Evolutionary conservation across 495 filamentous ascomycete genomes (phyloP).

Genomic region (Talaromyces adpressus): DNA sequence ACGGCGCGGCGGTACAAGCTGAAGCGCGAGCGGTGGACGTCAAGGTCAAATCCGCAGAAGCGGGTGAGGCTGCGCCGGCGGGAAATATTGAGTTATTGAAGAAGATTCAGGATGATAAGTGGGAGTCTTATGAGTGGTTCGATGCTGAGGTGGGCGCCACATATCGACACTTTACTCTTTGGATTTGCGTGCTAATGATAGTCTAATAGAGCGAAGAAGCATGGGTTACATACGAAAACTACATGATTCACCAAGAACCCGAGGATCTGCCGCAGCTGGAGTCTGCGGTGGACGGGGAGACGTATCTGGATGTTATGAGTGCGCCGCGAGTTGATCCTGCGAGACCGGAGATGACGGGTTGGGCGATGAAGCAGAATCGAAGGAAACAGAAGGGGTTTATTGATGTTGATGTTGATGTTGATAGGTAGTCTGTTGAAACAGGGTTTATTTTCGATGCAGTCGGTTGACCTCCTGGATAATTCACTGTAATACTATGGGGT

Average conservation of each 20-base stretch:
- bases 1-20: conserved; percentile 31
- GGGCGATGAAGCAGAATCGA: conserved; percentile 45
- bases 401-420: neutral
- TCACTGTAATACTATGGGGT: too few species aligned
- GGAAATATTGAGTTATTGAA: conserved; percentile 50
- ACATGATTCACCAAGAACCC: conserved; percentile 49
- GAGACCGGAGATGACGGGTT: conserved; percentile 38
- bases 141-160: conserved; percentile 56
- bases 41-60: conserved; percentile 56
- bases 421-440: neutral
- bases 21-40: conserved; percentile 62
- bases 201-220: conserved; percentile 47
- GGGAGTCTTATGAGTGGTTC: conserved; percentile 56
- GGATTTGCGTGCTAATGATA: conserved; percentile 12
- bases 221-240: conserved; percentile 52
- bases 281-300: conserved; percentile 45
- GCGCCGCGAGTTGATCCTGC: conserved; percentile 51
- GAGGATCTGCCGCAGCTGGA: conserved; percentile 42
- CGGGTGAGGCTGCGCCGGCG: conserved; percentile 42
- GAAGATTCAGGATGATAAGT: conserved; percentile 60
- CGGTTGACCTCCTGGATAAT: too few species aligned
- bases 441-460: neutral
- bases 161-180: neutral
- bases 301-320: conserved; percentile 61
- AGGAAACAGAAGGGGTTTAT: conserved; percentile 13